Evolutionary conservation across 805 yeast species (phyloP).

Genomic region (Candida manassasensis): DNA sequence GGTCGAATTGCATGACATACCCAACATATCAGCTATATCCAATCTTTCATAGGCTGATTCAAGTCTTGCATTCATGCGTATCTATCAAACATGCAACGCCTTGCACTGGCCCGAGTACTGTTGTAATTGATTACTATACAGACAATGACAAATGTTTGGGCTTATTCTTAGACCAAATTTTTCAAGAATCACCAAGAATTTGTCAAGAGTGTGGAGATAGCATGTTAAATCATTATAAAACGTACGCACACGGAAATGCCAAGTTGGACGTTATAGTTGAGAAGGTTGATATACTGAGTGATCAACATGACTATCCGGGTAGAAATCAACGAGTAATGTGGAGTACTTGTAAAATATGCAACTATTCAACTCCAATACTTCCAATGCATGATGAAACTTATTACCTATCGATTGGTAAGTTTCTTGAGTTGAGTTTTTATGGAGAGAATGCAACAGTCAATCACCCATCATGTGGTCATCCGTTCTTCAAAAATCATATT

Average conservation of each 20-base stretch:
- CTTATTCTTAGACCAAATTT: slow-evolving; percentile 75
- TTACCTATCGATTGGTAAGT: slow-evolving; percentile 91
- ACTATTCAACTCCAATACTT: slow-evolving; percentile 65
- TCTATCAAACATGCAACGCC: slow-evolving; percentile 84
- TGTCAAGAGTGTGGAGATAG: slow-evolving; percentile 81
- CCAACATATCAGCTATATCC: slow-evolving; percentile 40
- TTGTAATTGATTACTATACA: slow-evolving; percentile 81
- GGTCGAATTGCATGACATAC: slow-evolving; percentile 35
- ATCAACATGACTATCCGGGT: slow-evolving; percentile 17
- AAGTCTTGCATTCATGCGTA: slow-evolving; percentile 75
- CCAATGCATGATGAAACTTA: slow-evolving; percentile 85
- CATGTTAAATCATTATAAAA: slow-evolving; percentile 69
- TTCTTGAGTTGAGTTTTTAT: slow-evolving; percentile 82
- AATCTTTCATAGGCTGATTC: slow-evolving; percentile 67
- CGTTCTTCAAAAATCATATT: slow-evolving; percentile 74
- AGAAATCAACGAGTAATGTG: slow-evolving; percentile 68
- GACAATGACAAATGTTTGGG: slow-evolving; percentile 90
- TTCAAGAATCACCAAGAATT: slow-evolving; percentile 55
- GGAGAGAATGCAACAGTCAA: slow-evolving; percentile 26
- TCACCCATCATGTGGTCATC: slow-evolving; percentile 60
- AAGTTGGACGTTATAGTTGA: slow-evolving; percentile 76
- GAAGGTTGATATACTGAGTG: slow-evolving; percentile 26
- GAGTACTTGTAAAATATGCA: slow-evolving; percentile 85
- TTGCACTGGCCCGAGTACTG: slow-evolving; percentile 85
- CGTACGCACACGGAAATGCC: slow-evolving; percentile 85